These are phyloP conservation scores for Porogramme epimiltina DNA, from an alignment of 1,284 basidiomycete genomes.

Conservation along the genomic window DNA sequence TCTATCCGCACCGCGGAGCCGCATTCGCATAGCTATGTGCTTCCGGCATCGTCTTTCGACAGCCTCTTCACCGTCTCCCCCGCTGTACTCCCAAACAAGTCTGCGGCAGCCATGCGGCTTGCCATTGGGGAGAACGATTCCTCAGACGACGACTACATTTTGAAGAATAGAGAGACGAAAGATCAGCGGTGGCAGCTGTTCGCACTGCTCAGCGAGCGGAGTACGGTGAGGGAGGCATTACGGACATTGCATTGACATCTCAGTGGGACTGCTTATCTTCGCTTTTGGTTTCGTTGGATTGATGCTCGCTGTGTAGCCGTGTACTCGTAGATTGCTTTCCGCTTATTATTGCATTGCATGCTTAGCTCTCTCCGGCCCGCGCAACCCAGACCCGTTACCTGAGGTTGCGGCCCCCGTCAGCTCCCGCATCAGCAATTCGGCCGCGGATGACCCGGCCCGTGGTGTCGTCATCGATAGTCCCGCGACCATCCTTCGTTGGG, in stretches of 20 bases:
- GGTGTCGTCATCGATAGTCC: conserved; percentile 15
- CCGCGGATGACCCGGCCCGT: conserved; percentile 5
- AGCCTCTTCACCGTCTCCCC: conserved; percentile 77
- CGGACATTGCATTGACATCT: conserved; percentile 25
- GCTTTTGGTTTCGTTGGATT: not conserved
- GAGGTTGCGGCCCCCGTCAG: too few species aligned
- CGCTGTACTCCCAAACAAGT: conserved; percentile 73
- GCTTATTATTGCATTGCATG: too few species aligned
- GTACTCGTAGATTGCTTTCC: not conserved
- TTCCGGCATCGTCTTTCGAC: conserved; percentile 70
- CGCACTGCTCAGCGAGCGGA: conserved; percentile 71
- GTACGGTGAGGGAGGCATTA: conserved; percentile 68
- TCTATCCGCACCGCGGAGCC: conserved; percentile 70
- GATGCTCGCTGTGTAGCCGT: not conserved
- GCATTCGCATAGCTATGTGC: conserved; percentile 49
- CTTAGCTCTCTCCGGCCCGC: not conserved
- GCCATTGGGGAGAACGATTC: conserved; percentile 60
- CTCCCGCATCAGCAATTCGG: too few species aligned
- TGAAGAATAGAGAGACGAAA: conserved; percentile 65
- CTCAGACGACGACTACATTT: conserved; percentile 52
- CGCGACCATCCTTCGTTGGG: not conserved
- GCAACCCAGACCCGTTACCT: too few species aligned
- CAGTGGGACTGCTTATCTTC: not conserved
- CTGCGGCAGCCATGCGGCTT: conserved; percentile 72
- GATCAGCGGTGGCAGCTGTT: conserved; percentile 77